Evolutionary conservation across 2,329 filamentous ascomycete genomes (phyloP).

Genomic region (Magnaporthales sp.): DNA sequence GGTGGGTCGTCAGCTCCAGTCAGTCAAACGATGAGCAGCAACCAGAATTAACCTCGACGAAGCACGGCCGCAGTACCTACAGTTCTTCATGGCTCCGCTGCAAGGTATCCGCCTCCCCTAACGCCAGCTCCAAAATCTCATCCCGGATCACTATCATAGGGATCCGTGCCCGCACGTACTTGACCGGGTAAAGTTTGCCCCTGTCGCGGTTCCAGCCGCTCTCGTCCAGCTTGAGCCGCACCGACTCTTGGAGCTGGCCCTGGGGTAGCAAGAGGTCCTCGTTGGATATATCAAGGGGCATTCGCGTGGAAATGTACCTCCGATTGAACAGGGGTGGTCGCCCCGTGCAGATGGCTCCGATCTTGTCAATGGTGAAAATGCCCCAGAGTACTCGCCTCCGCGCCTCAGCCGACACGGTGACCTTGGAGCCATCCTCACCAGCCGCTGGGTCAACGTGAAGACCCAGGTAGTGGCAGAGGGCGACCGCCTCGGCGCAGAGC

Average conservation of each 20-base stretch:
- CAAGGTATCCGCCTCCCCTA: constrained; percentile 27
- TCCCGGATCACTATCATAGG: constrained; percentile 43
- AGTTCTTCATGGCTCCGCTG: constrained; percentile 7
- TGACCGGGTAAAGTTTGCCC: constrained; percentile 31
- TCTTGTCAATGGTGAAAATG: constrained; percentile 33
- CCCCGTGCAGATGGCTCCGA: constrained; percentile 40
- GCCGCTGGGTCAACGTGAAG: constrained; percentile 3
- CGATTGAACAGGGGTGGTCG: constrained; percentile 43
- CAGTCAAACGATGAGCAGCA: too few species aligned
- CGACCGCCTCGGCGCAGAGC: neutral
- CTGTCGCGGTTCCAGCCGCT: constrained; percentile 43
- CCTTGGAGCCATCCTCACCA: neutral
- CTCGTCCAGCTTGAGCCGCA: constrained; percentile 30
- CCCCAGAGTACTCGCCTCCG: constrained; percentile 1
- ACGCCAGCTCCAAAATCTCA: constrained; percentile 49
- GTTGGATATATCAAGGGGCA: constrained; percentile 45
- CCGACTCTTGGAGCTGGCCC: constrained; percentile 27
- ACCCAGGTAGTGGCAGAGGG: constrained; percentile 3
- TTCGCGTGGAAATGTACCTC: constrained; percentile 42
- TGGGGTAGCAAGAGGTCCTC: constrained; percentile 33
- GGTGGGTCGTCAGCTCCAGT: too few species aligned
- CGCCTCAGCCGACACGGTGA: constrained; percentile 1
- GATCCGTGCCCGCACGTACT: constrained; percentile 34
- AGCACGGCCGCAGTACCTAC: too few species aligned
- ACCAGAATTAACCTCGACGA: neutral